Conservation (phyloP, 1,139 yeast species). For the Hyphopichia wangnamkhiaoensis region DNA sequence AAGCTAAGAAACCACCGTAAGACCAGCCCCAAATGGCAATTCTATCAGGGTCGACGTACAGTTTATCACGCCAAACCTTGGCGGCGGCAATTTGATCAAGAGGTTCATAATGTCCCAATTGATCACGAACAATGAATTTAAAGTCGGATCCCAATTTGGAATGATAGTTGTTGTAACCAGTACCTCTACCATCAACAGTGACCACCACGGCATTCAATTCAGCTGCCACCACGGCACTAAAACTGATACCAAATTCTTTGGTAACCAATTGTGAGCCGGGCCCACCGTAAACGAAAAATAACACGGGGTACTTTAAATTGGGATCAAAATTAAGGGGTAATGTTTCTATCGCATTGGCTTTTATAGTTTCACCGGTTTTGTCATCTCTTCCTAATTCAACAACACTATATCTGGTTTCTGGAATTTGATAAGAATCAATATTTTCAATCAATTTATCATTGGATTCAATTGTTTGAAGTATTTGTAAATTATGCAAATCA, state of each 20-base stretch:
- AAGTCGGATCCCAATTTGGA: constrained; percentile 42
- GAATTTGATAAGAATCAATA: constrained; percentile 48
- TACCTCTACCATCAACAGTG: constrained; percentile 82
- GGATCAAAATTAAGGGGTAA: constrained; percentile 63
- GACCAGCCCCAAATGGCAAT: constrained; percentile 87
- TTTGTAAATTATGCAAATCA: constrained; percentile 44
- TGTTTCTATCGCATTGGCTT: constrained; percentile 61
- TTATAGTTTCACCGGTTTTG: constrained; percentile 34
- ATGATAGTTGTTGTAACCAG: constrained; percentile 60
- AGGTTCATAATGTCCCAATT: constrained; percentile 68
- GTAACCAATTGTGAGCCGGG: constrained; percentile 77
- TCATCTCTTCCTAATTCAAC: constrained; percentile 51
- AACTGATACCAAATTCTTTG: constrained; percentile 53
- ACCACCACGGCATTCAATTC: constrained; percentile 72
- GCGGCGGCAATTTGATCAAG: constrained; percentile 73
- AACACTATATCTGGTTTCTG: constrained; percentile 45
- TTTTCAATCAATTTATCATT: constrained; percentile 44
- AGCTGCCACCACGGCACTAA: constrained; percentile 67
- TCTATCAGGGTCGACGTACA: constrained; percentile 57
- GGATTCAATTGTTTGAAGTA: constrained; percentile 45
- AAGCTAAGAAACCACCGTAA: constrained; percentile 76
- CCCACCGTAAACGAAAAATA: constrained; percentile 77
- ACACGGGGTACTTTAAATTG: constrained; percentile 59
- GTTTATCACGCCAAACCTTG: constrained; percentile 51
- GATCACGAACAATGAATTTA: constrained; percentile 65